Evolutionary conservation across 331 rosid species (phyloP), one percentile per base, ranked within the genome.

Genomic region (Rosa hybrid): DNA sequence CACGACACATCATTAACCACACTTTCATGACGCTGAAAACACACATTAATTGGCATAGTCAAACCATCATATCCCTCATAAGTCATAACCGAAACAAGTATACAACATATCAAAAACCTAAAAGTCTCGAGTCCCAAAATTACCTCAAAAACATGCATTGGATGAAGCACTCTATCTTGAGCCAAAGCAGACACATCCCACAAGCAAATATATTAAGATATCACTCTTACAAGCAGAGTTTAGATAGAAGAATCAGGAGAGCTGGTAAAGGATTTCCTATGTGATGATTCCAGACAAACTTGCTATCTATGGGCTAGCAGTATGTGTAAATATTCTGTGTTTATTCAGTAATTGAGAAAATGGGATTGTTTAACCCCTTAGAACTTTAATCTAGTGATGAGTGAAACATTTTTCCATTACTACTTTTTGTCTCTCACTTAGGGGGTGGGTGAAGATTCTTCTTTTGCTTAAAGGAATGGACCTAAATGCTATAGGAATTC

Each of bases 1-100:
- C 99, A 95, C 0, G 96, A 90, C 49, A 93, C 98, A 83, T 93
- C 98, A 56, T 90, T 90, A 70, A 95, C 96, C 80, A 76, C 89
- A 71, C 84, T 85, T 76, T 91, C 89, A 80, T 91, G 97, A 57
- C 86, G 91, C 98, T 90, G 78, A 45, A 48, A 81, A 7, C 2
- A 45, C 75, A 12, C 68, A 81, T 54, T 25, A 83, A 38, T 4
- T 77, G 17, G 10, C 59, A 81, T 49, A 23, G 69, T 9, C 59
- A 81, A 80, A 69, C 13, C 49, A 30, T 13, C 51, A 72, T 8
- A 16, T 7, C 4, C 78, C 80, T 12, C 50, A 18, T 4, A 30
- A 30, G 34, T 30, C 34, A 30, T 30, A 18, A 8, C 71, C 50
- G 64, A 74, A 65, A 1, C 50, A 62, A 10, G 25, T 23, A 44